Percentiles rank a stretch among this genome's conserved stretches.
Evolutionary conservation across 495 filamentous ascomycete genomes (phyloP).

Genomic region (Aspergillus haitiensis): DNA sequence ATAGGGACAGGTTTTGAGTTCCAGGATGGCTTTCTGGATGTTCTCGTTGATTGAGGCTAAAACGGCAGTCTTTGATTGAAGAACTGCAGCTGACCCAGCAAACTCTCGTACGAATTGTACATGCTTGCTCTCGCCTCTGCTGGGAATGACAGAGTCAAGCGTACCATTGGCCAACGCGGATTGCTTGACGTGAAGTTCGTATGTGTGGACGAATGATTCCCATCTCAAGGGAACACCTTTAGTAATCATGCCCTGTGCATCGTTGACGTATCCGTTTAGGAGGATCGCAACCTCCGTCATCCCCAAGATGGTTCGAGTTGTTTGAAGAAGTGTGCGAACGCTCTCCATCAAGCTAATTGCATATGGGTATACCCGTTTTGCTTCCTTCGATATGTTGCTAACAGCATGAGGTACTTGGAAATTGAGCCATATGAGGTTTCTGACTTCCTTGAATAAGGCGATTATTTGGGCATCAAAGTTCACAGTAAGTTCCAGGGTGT

Average conservation of each 20-base stretch:
- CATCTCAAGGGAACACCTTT: slow-evolving; percentile 89
- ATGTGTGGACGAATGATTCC: slow-evolving; percentile 97
- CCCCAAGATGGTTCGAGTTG: slow-evolving; percentile 71
- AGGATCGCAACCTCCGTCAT: slow-evolving; percentile 86
- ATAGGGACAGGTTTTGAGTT: slow-evolving; percentile 85
- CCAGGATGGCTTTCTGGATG: slow-evolving; percentile 76
- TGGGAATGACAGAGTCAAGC: slow-evolving; percentile 56
- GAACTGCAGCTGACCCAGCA: slow-evolving; percentile 73
- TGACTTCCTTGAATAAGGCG: slow-evolving; percentile 97
- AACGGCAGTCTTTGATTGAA: slow-evolving; percentile 81
- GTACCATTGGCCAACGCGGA: slow-evolving; percentile 57
- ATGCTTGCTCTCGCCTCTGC: slow-evolving; percentile 81
- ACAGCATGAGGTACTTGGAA: slow-evolving; percentile 90
- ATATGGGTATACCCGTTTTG: slow-evolving; percentile 94
- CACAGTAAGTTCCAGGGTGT: slow-evolving; percentile 80
- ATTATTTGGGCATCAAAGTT: slow-evolving; percentile 98
- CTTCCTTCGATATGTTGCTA: slow-evolving; percentile 94
- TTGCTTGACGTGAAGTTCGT: slow-evolving; percentile 85
- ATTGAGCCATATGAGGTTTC: slow-evolving; percentile 90
- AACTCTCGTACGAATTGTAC: slow-evolving; percentile 96
- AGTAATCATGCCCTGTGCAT: slow-evolving; percentile 73
- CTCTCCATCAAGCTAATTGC: slow-evolving; percentile 98
- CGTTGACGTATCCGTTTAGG: slow-evolving; percentile 85
- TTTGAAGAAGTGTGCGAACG: slow-evolving; percentile 85
- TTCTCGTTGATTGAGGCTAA: slow-evolving; percentile 76